A percentile compares a stretch with the other conserved stretches of the same genome.
phyloP scores from a whole-genome alignment of 495 filamentous ascomycete genomes.

The Aspergillus nanangensis region DNA sequence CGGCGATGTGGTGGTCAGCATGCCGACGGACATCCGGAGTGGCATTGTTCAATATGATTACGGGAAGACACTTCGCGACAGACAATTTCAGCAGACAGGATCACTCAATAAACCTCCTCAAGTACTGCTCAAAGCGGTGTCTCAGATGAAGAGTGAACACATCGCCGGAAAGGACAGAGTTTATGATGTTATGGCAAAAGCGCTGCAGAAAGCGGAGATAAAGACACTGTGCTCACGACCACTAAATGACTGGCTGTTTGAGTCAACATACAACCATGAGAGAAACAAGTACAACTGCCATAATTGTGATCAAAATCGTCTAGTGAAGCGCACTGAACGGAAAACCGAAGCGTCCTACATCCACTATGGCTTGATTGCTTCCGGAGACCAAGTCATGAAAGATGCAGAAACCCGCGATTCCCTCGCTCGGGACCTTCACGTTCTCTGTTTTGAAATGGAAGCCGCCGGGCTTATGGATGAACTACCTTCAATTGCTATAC shows the following conservation, averaged over 20 bases:
- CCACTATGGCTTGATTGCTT: no score
- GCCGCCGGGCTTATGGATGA: no score
- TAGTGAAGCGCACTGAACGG: not conserved
- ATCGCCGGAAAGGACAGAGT: not conserved
- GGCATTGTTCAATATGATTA: no score
- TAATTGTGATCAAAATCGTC: not conserved
- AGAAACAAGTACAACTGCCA: not conserved
- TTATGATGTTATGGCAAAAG: not conserved
- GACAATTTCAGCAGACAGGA: not conserved
- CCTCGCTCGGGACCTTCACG: not conserved
- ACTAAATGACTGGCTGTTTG: conserved; percentile 1
- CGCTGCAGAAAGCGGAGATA: not conserved
- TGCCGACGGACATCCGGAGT: no score
- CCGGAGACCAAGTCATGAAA: no score
- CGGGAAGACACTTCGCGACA: not conserved
- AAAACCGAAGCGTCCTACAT: not conserved
- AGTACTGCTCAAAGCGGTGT: not conserved
- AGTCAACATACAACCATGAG: not conserved
- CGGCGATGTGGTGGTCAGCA: no score
- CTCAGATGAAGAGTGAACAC: not conserved
- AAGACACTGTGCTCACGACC: not conserved
- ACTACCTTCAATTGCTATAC: no score
- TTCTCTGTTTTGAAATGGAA: conserved; percentile 4
- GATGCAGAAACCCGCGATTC: conserved; percentile 1
- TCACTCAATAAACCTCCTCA: conserved; percentile 1